Evolutionary conservation across 192 early-diverging fungal genomes (phyloP), one percentile per base, ranked within the genome.

Genomic region (Umbelopsis sp.): DNA sequence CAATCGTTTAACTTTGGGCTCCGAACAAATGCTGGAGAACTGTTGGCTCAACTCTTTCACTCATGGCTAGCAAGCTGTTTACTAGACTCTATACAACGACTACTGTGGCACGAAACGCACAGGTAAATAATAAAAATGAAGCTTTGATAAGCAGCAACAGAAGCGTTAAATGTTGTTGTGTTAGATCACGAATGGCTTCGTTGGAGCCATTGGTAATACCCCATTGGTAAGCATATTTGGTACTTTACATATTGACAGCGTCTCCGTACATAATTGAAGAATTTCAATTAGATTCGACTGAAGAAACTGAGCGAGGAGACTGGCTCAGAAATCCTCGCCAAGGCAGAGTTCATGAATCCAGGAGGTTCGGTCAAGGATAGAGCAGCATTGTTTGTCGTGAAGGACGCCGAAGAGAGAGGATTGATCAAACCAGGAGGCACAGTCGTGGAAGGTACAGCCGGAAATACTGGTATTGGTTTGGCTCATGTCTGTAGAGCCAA

Each of bases 261-360:
- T 2, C 15, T 21, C 20, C 18, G 18, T 20, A 37, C 11, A 47
- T 52, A 18, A 53, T 21, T 46, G 12, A 5, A 18, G 68, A 52
- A 22, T 68, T 23, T 49, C 13, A 27, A 12, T 13, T 75, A 92
- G 90, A 88, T 94, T 66, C 88, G 88, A 20, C 81, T 95, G 67
- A 85, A 85, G 71, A 82, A 75, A 50, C 37, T 92, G 69, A 91
- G 90, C 76, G 75, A 88, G 49, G 90, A 92, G 71, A 92, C 91
- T 5, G 94, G 95, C 37, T 90, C 91, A 77, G 87, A 95, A 48
- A 94, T 98, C 68, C 83, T 91, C 50, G 95, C 89, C 70, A 98
- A 97, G 84, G 94, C 95, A 52, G 97, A 98, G 85, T 97, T 91
- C 78, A 94, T 96, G 95, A 97, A 98, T 81, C 96, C 96, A 6